Base-by-base conservation (phyloP, 129 eudicot genomes). In the Heracleum sosnowskyi region DNA sequence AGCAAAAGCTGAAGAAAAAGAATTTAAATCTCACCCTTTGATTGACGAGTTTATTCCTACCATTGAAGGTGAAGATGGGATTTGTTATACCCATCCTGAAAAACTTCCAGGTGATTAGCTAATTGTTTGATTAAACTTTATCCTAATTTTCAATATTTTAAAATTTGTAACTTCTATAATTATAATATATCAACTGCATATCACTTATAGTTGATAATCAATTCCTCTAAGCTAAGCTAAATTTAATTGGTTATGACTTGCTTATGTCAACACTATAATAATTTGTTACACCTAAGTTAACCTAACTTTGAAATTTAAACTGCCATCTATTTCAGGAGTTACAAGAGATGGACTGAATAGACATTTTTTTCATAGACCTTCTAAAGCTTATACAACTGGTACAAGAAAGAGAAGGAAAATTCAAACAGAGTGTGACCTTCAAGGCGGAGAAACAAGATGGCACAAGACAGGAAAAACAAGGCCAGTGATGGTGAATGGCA, bases 31-130 rank as follows among this genome's bases (percentile, higher is more conserved):
- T 55, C 99, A 92, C 82, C 97, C 99, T 63, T 85, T 95, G 83
- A 95, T 95, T 35, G 99, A 92, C 76, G 99, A 92, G 66, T 96
- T 96, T 86, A 96, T 96, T 74, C 99, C 99, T 73, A 96, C 99
- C 2, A 92, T 96, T 82, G 95, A 96, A 86, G 99, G 99, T 17
- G 99, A 96, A 87, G 99, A 96, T 85, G 99, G 99, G 64, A 96
- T 96, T 81, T 96, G 99, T 85, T 96, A 96, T 70, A 96, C 99
- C 36, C 99, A 96, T 83, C 99, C 99, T 40, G 97, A 96, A 85
- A 96, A 92, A 86, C 99, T 96, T 86, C 99, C 99, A 37, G 40
- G 40, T 37, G 40, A 83, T 94, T 31, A 36, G 2, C 22, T 69
- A 69, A 33, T 69, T 16, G 5, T 29, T 15, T 0, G 0, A 11